phyloP scores from a whole-genome alignment of 768 basidiomycete genomes.

The Psilocybe cubensis region DNA sequence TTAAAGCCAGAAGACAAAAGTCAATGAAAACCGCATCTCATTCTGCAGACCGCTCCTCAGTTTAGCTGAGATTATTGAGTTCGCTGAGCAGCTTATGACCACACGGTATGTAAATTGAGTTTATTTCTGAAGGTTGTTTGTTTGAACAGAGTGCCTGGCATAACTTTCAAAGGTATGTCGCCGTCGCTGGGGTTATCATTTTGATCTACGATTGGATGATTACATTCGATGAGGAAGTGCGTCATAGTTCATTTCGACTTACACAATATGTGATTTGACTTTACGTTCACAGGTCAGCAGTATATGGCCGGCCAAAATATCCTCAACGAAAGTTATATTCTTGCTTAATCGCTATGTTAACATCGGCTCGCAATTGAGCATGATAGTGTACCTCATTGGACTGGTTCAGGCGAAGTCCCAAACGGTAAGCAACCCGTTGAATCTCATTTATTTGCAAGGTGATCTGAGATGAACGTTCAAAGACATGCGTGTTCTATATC shows the following conservation, averaged over 20 bases:
- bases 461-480: neutral
- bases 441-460: neutral
- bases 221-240: slow-evolving; percentile 21
- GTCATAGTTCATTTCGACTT: neutral
- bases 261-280: neutral
- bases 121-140: neutral
- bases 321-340: slow-evolving; percentile 21
- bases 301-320: slow-evolving; percentile 24
- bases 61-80: neutral
- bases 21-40: too few species aligned
- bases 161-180: slow-evolving; percentile 8
- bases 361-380: slow-evolving; percentile 13
- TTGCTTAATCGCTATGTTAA: slow-evolving; percentile 25
- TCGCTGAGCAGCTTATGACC: neutral
- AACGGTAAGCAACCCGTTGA: neutral
- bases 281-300: slow-evolving; percentile 6
- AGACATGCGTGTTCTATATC: slow-evolving; percentile 15
- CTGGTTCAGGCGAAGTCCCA: neutral
- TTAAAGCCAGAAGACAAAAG: too few species aligned
- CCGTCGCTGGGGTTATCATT: slow-evolving; percentile 11
- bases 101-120: slow-evolving; percentile 6
- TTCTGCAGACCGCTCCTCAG: neutral
- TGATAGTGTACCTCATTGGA: slow-evolving; percentile 13
- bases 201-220: slow-evolving; percentile 20
- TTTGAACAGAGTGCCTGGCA: neutral